Conservation (phyloP, 768 basidiomycete genomes). For the Xerocomellus intermedius region DNA sequence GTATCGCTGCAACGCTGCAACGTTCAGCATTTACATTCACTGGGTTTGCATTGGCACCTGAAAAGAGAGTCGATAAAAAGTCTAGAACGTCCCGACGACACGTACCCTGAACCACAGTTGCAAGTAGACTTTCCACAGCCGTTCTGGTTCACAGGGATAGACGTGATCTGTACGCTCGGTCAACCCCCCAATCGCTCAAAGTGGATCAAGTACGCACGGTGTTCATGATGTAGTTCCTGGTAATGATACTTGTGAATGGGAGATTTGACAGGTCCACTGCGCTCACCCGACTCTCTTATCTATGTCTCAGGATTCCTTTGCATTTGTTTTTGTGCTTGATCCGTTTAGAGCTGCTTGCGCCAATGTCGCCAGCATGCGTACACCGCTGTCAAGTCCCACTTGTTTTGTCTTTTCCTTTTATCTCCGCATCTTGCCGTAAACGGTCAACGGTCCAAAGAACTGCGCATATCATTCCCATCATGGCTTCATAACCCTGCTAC, state of each 20-base stretch:
- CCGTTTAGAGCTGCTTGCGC: no score
- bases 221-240: neutral
- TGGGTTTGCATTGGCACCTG: neutral
- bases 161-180: neutral
- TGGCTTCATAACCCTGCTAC: no score
- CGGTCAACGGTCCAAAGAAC: no score
- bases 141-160: slow-evolving; percentile 10
- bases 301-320: no score
- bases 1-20: neutral
- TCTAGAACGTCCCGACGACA: neutral
- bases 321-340: no score
- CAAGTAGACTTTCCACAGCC: slow-evolving; percentile 3
- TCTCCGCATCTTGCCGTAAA: no score
- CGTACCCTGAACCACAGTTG: neutral
- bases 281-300: neutral
- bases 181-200: no score
- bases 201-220: no score
- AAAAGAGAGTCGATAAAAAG: neutral
- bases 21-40: neutral
- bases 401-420: no score
- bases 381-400: no score
- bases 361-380: no score
- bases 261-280: neutral
- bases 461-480: no score
- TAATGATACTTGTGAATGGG: neutral